Base-by-base conservation (phyloP, 768 basidiomycete genomes). In the Pleurotus sapidus region DNA sequence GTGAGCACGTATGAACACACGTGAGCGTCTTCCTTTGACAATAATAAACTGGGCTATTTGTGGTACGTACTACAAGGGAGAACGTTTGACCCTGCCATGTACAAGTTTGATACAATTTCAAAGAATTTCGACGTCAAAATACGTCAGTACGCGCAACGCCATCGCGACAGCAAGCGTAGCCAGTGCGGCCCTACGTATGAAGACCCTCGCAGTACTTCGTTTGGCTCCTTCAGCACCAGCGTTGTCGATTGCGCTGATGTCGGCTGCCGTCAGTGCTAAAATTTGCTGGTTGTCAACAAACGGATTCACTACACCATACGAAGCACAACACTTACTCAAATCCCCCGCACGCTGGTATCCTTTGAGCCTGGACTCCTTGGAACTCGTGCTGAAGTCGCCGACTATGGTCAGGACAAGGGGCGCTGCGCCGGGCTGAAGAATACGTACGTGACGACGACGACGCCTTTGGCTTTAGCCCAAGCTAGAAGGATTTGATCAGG, bases 271-370 rank as follows among this genome's bases (percentile, higher is more conserved):
- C 39, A 88, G 75, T 15, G 66, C 84, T 86, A 62, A 0, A 30
- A 43, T 46, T 6, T 42, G 30, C 9, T 8, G 30, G 30, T 11
- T 1, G 30, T 34, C 30, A 34, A 34, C 30, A 34, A 2, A 9
- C 5, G 8, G 11, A 8, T 34, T 34, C 30, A 34, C 3, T n/a
- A n/a, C 11, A 34, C 30, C 8, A 9, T 34, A 34, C 30, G 30
- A 34, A 11, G 9, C 30, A 34, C 30, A 34, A 5, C 3, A 58
- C 78, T 46, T 60, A 87, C 86, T 59, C 9, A 92, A 69, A 63
- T 92, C 86, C 0, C 83, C 89, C 1, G 86, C 87, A 43, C 71
- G 72, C 38, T 90, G 72, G 66, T 93, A 93, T 9, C 87, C 82
- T 64, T 86, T 72, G 20, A 93, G 71, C 11, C 91, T 78, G 2